Base-by-base conservation (phyloP, 148 eudicot species). In the Persicaria maculosa region DNA sequence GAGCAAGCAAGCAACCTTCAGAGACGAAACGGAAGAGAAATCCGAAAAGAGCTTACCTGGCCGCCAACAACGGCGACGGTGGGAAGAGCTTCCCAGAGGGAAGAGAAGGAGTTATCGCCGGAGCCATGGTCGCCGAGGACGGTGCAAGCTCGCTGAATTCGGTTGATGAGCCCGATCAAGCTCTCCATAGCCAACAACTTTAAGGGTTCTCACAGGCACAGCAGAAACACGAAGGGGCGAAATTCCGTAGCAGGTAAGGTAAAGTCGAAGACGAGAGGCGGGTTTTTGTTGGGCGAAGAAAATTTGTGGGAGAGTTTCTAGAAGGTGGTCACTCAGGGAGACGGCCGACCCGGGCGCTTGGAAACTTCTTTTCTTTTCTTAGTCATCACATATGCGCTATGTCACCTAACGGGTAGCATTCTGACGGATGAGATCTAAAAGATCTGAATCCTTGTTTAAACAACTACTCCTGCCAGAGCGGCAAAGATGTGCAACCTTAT, bases 41-140 rank as follows among this genome's bases (percentile, higher is more conserved):
- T n/a, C 14, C 36, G 17, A 17, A 45, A 10, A 22, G 15, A 22
- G 43, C 36, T 47, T 20, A 73, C 62, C 75, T 73, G 75, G 12
- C 75, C 75, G 65, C 75, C 75, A 25, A 73, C 75, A 19, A 73
- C 75, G 75, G 75, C 65, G 47, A 73, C 75, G 65, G 75, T 44
- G 52, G 75, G 75, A 31, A 73, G 75, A 36, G 65, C 75, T 54
- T 73, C 75, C 75, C 75, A 73, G 14, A 73, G 75, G 36, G 75
- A 73, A 43, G 75, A 73, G 75, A 73, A 73, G 17, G 68, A 36
- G 70, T 31, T 12, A 48, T 36, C 75, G 8, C 20, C 45, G 57
- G 46, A 15, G 64, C 44, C 44, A 40, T 52, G 46, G 65, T 53
- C 64, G 22, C 64, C 65, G 64, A 73, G 75, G 4, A 73, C 75